phyloP scores from a whole-genome alignment of 192 early-diverging fungal species.

The Coemansia sp. region DNA sequence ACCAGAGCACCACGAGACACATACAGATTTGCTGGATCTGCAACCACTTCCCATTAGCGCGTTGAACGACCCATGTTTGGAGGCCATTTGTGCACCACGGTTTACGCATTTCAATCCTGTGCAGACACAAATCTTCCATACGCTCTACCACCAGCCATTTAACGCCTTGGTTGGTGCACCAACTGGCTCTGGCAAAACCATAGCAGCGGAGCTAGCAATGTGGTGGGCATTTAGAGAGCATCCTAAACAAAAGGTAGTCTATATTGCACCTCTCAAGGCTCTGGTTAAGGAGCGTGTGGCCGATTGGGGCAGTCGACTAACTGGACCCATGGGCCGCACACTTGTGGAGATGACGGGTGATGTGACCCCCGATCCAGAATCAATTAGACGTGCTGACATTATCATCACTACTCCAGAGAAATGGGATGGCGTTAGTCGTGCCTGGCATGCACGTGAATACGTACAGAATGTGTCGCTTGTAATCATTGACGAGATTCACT shows the following conservation, averaged over 20 bases:
- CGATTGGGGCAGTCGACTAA: constrained; percentile 80
- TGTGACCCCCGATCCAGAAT: constrained; percentile 85
- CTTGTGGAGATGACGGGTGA: constrained; percentile 97
- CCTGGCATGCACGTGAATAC: constrained; percentile 87
- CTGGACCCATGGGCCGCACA: constrained; percentile 66
- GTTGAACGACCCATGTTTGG: constrained; percentile 73
- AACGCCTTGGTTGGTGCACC: constrained; percentile 94
- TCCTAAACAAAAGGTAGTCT: constrained; percentile 82
- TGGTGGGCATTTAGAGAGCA: constrained; percentile 86
- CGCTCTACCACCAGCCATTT: constrained; percentile 78
- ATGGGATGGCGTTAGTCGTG: constrained; percentile 96
- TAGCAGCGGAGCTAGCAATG: constrained; percentile 94
- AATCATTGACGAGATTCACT: constrained; percentile 98
- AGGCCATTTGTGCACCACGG: constrained; percentile 76
- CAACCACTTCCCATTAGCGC: constrained; percentile 89
- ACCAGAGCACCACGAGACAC: constrained; percentile 76
- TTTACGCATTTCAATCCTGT: constrained; percentile 98
- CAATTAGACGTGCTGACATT: constrained; percentile 86
- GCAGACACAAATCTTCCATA: constrained; percentile 99
- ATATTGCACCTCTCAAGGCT: constrained; percentile 97
- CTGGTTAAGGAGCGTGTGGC: constrained; percentile 91
- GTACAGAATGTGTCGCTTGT: constrained; percentile 83
- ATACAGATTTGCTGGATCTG: constrained; percentile 90
- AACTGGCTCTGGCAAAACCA: constrained; percentile 97
- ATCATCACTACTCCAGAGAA: constrained; percentile 98